Percentiles rank a stretch among this genome's conserved stretches.
These are phyloP conservation scores for Pseudogymnoascus pannorum DNA, from an alignment of 2,329 filamentous ascomycete species.

Conservation along the genomic window DNA sequence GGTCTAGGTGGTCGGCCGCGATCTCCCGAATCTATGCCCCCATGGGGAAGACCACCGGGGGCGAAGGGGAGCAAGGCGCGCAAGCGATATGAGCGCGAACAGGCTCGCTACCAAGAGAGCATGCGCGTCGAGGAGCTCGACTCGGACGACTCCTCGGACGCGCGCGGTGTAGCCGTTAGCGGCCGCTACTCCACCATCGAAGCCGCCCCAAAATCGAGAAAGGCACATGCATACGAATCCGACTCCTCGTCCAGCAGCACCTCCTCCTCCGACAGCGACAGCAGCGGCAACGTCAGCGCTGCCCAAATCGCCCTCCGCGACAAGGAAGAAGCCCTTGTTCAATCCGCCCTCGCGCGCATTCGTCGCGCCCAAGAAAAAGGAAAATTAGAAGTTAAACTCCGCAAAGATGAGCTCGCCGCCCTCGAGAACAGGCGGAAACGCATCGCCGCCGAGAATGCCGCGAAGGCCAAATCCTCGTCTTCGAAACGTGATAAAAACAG, in stretches of 20 bases:
- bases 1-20: conserved; percentile 99
- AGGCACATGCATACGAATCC: not conserved
- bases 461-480: conserved; percentile 11
- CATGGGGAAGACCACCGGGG: conserved; percentile 99
- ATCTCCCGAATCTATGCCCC: conserved; percentile 91
- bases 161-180: conserved; percentile 46
- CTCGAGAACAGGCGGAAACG: conserved; percentile 62
- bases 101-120: conserved; percentile 43
- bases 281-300: conserved; percentile 42
- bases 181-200: conserved; percentile 56
- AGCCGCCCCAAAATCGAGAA: conserved; percentile 34
- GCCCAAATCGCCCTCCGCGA: conserved; percentile 51
- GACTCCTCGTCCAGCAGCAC: not conserved
- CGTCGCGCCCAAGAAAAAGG: conserved; percentile 69
- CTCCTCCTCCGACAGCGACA: conserved; percentile 30
- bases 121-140: conserved; percentile 59
- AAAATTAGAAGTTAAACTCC: conserved; percentile 72
- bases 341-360: conserved; percentile 73
- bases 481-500: not conserved
- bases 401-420: conserved; percentile 70
- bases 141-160: conserved; percentile 44
- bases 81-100: conserved; percentile 43
- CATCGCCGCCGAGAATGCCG: conserved; percentile 38
- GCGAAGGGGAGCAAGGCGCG: conserved; percentile 61
- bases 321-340: conserved; percentile 67